Conservation (phyloP, 2,329 filamentous ascomycete genomes). For the Venturia carpophila region DNA sequence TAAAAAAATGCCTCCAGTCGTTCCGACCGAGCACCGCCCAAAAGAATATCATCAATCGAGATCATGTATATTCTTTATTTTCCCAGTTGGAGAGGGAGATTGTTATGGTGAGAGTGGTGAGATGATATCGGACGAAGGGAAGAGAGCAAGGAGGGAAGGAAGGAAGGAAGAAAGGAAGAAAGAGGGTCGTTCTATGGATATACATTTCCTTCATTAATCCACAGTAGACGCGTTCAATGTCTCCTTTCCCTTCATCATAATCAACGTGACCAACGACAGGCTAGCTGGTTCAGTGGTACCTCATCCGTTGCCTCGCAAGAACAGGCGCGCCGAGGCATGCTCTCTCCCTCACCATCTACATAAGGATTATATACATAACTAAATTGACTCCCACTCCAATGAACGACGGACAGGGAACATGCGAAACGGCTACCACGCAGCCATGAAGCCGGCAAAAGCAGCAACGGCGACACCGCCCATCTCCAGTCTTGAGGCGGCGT, state of each 20-base stretch:
- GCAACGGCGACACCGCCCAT: not conserved
- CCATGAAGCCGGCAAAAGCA: not conserved
- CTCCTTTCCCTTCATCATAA: not conserved
- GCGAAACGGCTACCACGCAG: not conserved
- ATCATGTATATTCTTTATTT: no score
- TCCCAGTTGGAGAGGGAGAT: no score
- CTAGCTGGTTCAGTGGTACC: not conserved
- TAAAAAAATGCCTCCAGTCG: no score
- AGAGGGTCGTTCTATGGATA: not conserved
- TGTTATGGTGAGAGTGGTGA: no score
- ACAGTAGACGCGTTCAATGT: not conserved
- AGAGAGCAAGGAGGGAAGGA: no score
- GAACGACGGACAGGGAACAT: not conserved
- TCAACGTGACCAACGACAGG: not conserved
- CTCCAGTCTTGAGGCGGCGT: slow-evolving; percentile 4
- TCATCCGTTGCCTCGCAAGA: not conserved
- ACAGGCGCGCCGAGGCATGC: not conserved
- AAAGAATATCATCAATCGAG: no score
- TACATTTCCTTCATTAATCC: not conserved
- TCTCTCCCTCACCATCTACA: not conserved
- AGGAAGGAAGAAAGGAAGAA: not conserved
- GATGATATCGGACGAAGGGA: no score
- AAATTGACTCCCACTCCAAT: not conserved
- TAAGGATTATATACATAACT: slow-evolving; percentile 8
- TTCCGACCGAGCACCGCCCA: no score